Evolutionary conservation across 495 filamentous ascomycete species (phyloP).

Genomic region (Xylaria grammica): DNA sequence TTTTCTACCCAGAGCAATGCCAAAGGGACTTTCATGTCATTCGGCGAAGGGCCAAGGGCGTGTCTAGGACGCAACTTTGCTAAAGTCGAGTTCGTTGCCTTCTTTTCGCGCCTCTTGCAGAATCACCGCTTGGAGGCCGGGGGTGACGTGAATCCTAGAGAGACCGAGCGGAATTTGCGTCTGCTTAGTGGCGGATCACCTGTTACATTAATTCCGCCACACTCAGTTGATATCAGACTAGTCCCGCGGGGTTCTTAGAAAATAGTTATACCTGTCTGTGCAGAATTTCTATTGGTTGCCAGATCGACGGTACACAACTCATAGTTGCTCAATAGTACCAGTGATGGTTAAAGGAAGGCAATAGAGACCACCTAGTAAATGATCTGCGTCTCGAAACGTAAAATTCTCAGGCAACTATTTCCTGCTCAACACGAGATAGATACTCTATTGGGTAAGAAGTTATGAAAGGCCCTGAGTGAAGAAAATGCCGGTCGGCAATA

Average conservation of each 20-base stretch:
- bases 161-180: background rate
- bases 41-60: slow-evolving; percentile 30
- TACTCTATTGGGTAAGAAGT: too few relatives aligned
- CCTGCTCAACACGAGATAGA: too few relatives aligned
- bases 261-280: background rate
- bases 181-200: slow-evolving; percentile 6
- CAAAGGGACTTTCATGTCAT: slow-evolving; percentile 30
- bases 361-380: too few relatives aligned
- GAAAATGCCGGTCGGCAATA: too few relatives aligned
- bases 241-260: background rate
- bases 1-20: background rate
- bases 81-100: slow-evolving; percentile 29
- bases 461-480: too few relatives aligned
- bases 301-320: too few relatives aligned
- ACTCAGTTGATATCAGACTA: background rate
- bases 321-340: too few relatives aligned
- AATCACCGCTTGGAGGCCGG: background rate
- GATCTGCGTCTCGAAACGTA: too few relatives aligned
- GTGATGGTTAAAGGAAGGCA: too few relatives aligned
- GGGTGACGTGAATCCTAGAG: background rate
- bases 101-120: slow-evolving; percentile 26
- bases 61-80: slow-evolving; percentile 34
- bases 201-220: slow-evolving; percentile 11
- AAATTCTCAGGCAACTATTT: too few relatives aligned
- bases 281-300: too few relatives aligned